Percentiles rank a stretch among this genome's conserved stretches.
Evolutionary conservation across 768 basidiomycete genomes (phyloP).

Genomic region (Russula vinacea): DNA sequence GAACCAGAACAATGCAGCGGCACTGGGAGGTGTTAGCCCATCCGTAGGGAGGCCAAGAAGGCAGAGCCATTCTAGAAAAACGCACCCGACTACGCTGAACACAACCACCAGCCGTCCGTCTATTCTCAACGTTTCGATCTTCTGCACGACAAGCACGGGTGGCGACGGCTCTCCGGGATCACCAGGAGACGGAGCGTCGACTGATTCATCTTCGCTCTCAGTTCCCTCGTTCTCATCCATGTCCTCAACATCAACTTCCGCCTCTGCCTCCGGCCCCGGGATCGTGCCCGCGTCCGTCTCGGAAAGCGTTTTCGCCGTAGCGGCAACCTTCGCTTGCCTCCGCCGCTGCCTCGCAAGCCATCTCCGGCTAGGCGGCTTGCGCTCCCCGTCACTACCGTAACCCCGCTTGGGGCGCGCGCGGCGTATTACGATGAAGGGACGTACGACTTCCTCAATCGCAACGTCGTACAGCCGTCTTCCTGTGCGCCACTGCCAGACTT

Average conservation of each 20-base stretch:
- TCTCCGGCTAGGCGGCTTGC: slow-evolving; percentile 27
- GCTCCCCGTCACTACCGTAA: slow-evolving; percentile 30
- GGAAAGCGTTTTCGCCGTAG: not conserved
- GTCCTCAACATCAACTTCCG: slow-evolving; percentile 27
- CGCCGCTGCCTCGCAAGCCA: slow-evolving; percentile 26
- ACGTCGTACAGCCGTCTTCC: slow-evolving; percentile 57
- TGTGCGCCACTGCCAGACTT: slow-evolving; percentile 76
- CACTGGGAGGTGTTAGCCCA: slow-evolving; percentile 40
- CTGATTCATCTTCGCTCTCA: slow-evolving; percentile 35
- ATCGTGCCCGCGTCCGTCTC: not conserved
- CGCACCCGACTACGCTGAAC: slow-evolving; percentile 75
- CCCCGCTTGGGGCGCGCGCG: slow-evolving; percentile 35
- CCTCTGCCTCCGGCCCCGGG: not conserved
- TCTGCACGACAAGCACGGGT: slow-evolving; percentile 28
- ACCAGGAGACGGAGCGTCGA: not conserved
- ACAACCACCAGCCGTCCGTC: slow-evolving; percentile 44
- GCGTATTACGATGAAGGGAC: slow-evolving; percentile 41
- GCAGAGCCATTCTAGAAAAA: slow-evolving; percentile 12
- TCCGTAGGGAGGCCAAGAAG: not conserved
- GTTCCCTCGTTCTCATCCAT: slow-evolving; percentile 35
- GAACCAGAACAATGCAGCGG: slow-evolving; percentile 63
- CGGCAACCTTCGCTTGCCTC: slow-evolving; percentile 29
- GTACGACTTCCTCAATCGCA: slow-evolving; percentile 41
- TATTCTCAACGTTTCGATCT: slow-evolving; percentile 36
- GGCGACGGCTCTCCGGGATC: slow-evolving; percentile 7